Evolutionary conservation across 345 rosid genomes (phyloP).

Genomic region (Salix koriyanagi): DNA sequence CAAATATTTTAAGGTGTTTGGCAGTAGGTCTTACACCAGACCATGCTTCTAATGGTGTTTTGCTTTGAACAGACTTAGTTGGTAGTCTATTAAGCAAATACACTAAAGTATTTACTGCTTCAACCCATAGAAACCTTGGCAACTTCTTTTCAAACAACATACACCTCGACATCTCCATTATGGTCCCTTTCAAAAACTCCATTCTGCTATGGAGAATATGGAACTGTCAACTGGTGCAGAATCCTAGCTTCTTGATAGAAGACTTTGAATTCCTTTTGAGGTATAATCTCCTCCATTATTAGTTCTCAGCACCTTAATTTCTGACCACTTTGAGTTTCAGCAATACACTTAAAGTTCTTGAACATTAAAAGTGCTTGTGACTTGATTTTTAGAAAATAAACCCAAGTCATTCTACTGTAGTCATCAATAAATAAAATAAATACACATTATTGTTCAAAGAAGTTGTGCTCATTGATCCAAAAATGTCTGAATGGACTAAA

Average conservation of each 20-base stretch:
- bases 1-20: not conserved
- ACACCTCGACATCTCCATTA: not conserved
- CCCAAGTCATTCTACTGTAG: not conserved
- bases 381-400: not conserved
- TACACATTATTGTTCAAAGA: not conserved
- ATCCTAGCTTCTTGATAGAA: not conserved
- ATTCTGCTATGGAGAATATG: not conserved
- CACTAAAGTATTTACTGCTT: not conserved
- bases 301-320: not conserved
- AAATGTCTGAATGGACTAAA: not conserved
- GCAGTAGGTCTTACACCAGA: not conserved
- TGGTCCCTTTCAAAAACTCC: not conserved
- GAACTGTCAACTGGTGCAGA: not conserved
- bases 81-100: not conserved
- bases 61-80: not conserved
- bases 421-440: constrained; percentile 5
- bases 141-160: not conserved
- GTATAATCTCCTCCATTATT: not conserved
- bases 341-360: not conserved
- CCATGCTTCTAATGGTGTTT: not conserved
- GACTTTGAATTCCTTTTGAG: not conserved
- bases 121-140: not conserved
- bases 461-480: not conserved
- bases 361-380: not conserved
- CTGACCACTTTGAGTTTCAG: not conserved